These are phyloP conservation scores for Globisporangium perplexum DNA, from an alignment of 352 stramenopile species.

Conservation along the genomic window DNA sequence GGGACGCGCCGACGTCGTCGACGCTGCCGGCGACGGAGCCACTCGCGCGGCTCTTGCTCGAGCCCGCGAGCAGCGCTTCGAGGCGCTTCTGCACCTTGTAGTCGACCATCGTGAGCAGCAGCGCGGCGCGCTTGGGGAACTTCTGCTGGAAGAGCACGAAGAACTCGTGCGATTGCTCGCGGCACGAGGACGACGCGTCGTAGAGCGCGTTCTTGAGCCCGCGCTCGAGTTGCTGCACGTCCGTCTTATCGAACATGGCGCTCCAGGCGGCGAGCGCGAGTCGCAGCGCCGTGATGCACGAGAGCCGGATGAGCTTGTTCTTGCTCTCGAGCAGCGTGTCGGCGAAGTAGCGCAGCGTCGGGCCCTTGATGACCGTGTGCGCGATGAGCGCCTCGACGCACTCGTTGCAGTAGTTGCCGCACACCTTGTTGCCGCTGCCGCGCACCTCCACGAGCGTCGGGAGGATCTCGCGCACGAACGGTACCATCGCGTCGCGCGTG, in stretches of 20 bases:
- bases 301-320: conserved; percentile 76
- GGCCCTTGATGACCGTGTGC: conserved; percentile 66
- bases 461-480: conserved; percentile 67
- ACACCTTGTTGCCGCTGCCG: conserved; percentile 81
- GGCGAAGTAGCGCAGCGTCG: conserved; percentile 67
- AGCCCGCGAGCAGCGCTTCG: conserved; percentile 39
- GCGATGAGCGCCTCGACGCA: conserved; percentile 63
- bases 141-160: conserved; percentile 69
- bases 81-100: conserved; percentile 83
- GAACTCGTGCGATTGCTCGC: conserved; percentile 58
- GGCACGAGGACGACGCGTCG: conserved; percentile 71
- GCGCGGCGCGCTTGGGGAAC: conserved; percentile 67
- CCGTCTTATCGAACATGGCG: conserved; percentile 65
- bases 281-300: conserved; percentile 61
- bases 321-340: conserved; percentile 74
- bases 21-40: conserved; percentile 31
- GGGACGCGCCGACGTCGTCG: conserved; percentile 28
- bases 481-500: conserved; percentile 75
- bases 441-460: conserved; percentile 73
- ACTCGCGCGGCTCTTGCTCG: conserved; percentile 8
- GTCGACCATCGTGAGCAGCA: conserved; percentile 64
- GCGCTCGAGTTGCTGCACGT: conserved; percentile 80
- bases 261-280: conserved; percentile 57
- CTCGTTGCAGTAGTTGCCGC: conserved; percentile 71
- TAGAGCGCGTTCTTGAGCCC: conserved; percentile 64